Evolutionary conservation across 2,329 filamentous ascomycete genomes (phyloP).

Genomic region (Erysiphe pulchra): DNA sequence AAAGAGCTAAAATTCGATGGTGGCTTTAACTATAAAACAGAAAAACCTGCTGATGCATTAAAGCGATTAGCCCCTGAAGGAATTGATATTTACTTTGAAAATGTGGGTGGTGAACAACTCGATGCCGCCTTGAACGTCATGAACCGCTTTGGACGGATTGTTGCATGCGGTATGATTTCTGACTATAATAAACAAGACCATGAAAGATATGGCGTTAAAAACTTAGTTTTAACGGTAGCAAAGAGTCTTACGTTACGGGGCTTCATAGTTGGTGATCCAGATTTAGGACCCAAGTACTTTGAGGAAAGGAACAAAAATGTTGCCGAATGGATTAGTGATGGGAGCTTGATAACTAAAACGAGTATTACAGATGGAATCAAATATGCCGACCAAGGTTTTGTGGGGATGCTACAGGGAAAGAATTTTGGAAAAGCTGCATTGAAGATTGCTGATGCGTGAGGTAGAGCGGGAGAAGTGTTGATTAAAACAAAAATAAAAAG

Average conservation of each 20-base stretch:
- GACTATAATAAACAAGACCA: constrained; percentile 32
- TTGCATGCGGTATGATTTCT: constrained; percentile 37
- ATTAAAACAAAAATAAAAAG: too few relatives aligned
- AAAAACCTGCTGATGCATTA: constrained; percentile 37
- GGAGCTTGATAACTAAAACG: constrained; percentile 33
- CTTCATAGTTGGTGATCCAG: constrained; percentile 36
- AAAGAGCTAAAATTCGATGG: constrained; percentile 45
- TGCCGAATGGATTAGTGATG: constrained; percentile 41
- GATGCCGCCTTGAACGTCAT: constrained; percentile 38
- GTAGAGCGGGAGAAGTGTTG: neutral
- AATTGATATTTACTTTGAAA: constrained; percentile 62
- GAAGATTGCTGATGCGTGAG: constrained; percentile 22
- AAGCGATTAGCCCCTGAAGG: constrained; percentile 42
- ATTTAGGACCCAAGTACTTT: constrained; percentile 33
- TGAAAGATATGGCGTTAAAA: constrained; percentile 33
- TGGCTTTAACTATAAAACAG: constrained; percentile 63
- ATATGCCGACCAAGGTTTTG: constrained; percentile 34
- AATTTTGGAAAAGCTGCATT: constrained; percentile 53
- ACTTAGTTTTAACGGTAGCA: constrained; percentile 29
- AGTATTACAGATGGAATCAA: constrained; percentile 41
- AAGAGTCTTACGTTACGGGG: constrained; percentile 19
- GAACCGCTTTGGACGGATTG: constrained; percentile 37
- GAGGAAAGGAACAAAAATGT: constrained; percentile 40
- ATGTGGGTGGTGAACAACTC: constrained; percentile 51
- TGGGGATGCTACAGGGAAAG: constrained; percentile 40